Base-by-base conservation (phyloP, 2,329 filamentous ascomycete species). In the Xylariaceae sp. region DNA sequence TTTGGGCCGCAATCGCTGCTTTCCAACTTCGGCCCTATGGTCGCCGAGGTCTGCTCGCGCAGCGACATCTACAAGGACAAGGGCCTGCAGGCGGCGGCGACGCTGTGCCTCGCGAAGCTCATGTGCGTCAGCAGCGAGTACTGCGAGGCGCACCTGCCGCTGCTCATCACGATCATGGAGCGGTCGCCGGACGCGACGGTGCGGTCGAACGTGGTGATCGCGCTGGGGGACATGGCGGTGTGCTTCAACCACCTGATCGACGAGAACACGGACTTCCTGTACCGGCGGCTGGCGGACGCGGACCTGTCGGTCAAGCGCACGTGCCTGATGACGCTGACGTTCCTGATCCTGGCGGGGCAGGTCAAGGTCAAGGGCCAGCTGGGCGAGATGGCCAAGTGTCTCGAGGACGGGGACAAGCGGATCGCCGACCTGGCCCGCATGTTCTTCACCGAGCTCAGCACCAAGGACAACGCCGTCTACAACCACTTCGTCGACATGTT, bases 401-500 rank as follows among this genome's bases (percentile, higher is more conserved):
- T 99, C 26, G 95, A 99, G 74, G 95, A 99, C 69, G 86, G 88
- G n/a, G 96, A 99, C 70, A 92, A 93, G 75, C 86, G 90, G 59
- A 96, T 98, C 61, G 90, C 93, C 0, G 95, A 99, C 70, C 83
- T 99, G 69, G 91, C 92, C 14, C 84, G 91, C 56, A 98, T 98
- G 93, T 99, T 99, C 84, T 99, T 99, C 75, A 93, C 91, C 0
- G 95, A 99, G 75, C 83, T 99, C 52, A 92, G 93, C 59, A 96
- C 92, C 65, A 99, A 99, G 79, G 95, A 99, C 73, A 99, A 99
- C 70, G 95, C 95, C 2, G 91, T 99, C 2, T 99, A 99, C 75
- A 99, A 99, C 73, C 93, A 99, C 77, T 99, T 99, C 75, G 92
- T 99, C 23, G 95, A 99, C 71, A 98, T 99, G 91, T 99, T 99